Base-by-base conservation (phyloP, 2,329 filamentous ascomycete species). In the Talaromyces sp. region DNA sequence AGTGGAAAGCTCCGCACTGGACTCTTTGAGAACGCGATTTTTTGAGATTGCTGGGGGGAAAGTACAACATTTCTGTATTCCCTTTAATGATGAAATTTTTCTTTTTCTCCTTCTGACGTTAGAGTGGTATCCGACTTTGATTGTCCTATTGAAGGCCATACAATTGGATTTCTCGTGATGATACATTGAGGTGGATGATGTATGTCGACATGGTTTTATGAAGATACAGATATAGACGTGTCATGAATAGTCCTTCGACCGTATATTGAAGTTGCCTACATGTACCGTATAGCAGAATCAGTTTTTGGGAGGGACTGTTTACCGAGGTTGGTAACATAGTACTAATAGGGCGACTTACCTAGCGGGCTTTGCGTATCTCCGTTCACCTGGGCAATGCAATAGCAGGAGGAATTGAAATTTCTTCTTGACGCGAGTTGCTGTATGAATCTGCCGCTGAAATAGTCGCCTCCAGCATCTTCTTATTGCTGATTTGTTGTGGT, bases 201-300 rank as follows among this genome's bases (percentile, higher is more conserved):
- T 43, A 54, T 37, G 40, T 46, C 33, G 40, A 46, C 40, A 37
- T 55, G 53, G 40, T 55, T 53, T 46, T 55, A 46, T 55, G 53
- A 55, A 17, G 53, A 55, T 45, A 37, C 40, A 55, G 36, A 54
- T 55, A 55, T 55, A 43, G 53, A 55, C 53, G 36, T 43, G 53
- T 54, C 52, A 45, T 45, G 52, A 45, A 54, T 35, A 10, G 19
- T 13, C 11, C 3, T 33, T 11, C 11, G n/a, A 19, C 5, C 7
- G 4, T 45, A 45, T 5, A 15, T 4, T 10, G 22, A n/a, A 17
- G n/a, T 17, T 31, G 25, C 7, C 25, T 28, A 7, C 39, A 19
- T 41, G 10, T 6, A 25, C 13, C 17, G n/a, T 31, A 31, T 8
- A 17, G 9, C 11, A 33, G 43, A 46, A 31, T 31, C 43, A 17